These are phyloP conservation scores for Phytopythium cucurbitacearum DNA, from an alignment of 352 stramenopile genomes.

Conservation along the genomic window DNA sequence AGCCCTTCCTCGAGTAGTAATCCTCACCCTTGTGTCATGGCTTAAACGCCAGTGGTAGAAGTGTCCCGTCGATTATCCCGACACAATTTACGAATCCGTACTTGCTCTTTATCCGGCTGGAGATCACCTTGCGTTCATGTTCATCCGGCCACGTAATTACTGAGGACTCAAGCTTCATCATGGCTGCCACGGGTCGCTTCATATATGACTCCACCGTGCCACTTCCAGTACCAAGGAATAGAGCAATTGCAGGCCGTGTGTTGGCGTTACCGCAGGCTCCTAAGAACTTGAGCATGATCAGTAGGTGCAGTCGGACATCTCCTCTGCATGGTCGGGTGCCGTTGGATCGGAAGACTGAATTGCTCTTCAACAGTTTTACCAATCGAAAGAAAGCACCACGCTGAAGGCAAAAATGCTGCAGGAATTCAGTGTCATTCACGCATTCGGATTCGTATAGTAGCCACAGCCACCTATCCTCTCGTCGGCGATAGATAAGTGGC, in stretches of 20 bases:
- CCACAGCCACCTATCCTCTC: background rate
- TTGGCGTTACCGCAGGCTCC: constrained; percentile 21
- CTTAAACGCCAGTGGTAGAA: constrained; percentile 18
- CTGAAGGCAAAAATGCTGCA: background rate
- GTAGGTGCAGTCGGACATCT: constrained; percentile 11
- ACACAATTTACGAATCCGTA: constrained; percentile 20
- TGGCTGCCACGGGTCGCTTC: background rate
- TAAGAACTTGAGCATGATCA: constrained; percentile 23
- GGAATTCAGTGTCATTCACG: background rate
- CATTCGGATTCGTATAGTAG: background rate
- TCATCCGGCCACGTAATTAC: constrained; percentile 10
- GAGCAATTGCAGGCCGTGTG: constrained; percentile 8
- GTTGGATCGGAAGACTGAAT: constrained; percentile 6
- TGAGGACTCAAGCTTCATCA: background rate
- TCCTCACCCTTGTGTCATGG: constrained; percentile 14
- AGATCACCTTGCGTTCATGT: constrained; percentile 2
- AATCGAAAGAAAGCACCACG: background rate
- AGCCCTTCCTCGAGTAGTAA: constrained; percentile 23
- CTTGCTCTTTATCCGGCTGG: constrained; percentile 5
- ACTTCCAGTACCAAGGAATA: constrained; percentile 20
- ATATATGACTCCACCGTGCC: constrained; percentile 15
- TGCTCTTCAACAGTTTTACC: background rate
- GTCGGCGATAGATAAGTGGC: background rate
- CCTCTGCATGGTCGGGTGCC: constrained; percentile 13
- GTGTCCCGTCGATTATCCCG: constrained; percentile 17